Conservation (phyloP, 2,329 filamentous ascomycete species). For the Fusarium anguioides region DNA sequence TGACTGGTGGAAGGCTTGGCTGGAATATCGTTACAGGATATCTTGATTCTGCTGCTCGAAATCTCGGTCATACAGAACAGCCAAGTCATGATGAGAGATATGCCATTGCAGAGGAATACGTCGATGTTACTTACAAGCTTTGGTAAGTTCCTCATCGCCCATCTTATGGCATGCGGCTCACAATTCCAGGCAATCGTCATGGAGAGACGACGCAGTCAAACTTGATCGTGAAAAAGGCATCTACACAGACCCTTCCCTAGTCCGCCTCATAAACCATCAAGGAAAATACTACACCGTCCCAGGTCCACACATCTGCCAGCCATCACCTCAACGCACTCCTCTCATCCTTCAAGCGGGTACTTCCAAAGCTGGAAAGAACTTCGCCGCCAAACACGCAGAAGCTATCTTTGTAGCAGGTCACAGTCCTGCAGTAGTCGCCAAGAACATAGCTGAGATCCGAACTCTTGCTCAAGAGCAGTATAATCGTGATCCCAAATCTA, state of each 20-base stretch:
- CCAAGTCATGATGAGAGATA: constrained; percentile 73
- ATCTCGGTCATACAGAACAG: constrained; percentile 70
- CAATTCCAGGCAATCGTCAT: constrained; percentile 63
- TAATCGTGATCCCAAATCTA: constrained; percentile 66
- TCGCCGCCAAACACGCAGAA: constrained; percentile 77
- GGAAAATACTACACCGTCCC: constrained; percentile 73
- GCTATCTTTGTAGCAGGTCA: constrained; percentile 77
- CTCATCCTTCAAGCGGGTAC: constrained; percentile 77
- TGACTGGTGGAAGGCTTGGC: constrained; percentile 68
- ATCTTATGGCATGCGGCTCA: background rate
- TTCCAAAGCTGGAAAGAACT: constrained; percentile 71
- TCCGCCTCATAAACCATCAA: constrained; percentile 73
- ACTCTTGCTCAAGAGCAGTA: constrained; percentile 63
- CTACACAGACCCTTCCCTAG: constrained; percentile 63
- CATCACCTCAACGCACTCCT: constrained; percentile 74
- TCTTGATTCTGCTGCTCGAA: constrained; percentile 75
- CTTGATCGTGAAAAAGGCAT: constrained; percentile 67
- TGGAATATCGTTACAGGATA: constrained; percentile 74
- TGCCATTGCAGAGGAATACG: constrained; percentile 71
- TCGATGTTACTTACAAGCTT: constrained; percentile 73
- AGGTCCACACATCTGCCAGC: constrained; percentile 74
- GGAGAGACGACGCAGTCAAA: constrained; percentile 73
- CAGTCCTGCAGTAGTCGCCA: constrained; percentile 68
- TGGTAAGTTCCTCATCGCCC: constrained; percentile 50
- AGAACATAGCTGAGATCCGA: constrained; percentile 72